Base-by-base conservation (phyloP, 2,329 filamentous ascomycete species). In the Fusarium chlamydosporum region DNA sequence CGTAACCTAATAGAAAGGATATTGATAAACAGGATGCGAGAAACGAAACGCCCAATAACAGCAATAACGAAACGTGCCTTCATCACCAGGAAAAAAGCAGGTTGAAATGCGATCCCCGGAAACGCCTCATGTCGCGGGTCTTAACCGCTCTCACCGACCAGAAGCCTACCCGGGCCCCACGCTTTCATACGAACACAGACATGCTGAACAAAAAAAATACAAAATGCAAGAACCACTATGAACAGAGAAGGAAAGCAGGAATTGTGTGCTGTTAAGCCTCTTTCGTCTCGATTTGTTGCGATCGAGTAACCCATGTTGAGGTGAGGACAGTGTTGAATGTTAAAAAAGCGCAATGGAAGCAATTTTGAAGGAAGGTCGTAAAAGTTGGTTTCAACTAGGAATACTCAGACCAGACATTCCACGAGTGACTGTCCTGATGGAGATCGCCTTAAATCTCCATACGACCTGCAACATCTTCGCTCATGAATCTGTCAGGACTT, bases 391-490 rank as follows among this genome's bases (percentile, higher is more conserved):
- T 35, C n/a, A 6, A 45, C 27, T 12, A 38, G 50, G 52, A 61
- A 50, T 26, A n/a, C 45, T 48, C 65, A 50, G 55, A 38, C 38
- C 20, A 45, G 9, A 13, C 29, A 38, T 26, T 31, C 35, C 34
- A 16, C n/a, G 42, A 43, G 38, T 27, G 13, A 35, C 37, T 48
- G 40, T 12, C n/a, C 35, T 46, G 18, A 54, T 62, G 41, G 45
- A 58, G 29, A 23, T 18, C 43, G 56, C 56, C 68, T 77, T 83
- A 88, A 70, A 90, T 85, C 73, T 90, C 88, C 87, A 91, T 90
- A 20, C 83, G 81, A 6, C 83, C 83, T 31, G 86, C 87, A 46
- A 90, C 83, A 65, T 91, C 88, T 76, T 90, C 88, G 69, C 87
- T 90, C 76, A 89, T 83, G 31, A 85, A 84, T 40, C 88, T 82